Conservation (phyloP, 768 basidiomycete genomes). For the Auricularia auricula-judae region DNA sequence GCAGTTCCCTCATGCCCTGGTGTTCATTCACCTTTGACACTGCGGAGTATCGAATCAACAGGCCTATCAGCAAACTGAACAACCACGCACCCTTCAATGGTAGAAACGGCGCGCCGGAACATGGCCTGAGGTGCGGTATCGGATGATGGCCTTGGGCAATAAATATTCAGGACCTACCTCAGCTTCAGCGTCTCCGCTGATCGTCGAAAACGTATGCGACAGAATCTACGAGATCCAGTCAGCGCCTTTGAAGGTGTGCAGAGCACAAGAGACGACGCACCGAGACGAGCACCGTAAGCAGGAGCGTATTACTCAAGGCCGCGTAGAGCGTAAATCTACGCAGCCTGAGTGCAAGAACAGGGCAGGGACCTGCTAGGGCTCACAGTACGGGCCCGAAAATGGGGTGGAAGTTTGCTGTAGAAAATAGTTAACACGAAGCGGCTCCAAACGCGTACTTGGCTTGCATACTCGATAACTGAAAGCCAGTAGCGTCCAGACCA, state of each 20-base stretch:
- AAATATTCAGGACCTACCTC: constrained; percentile 38
- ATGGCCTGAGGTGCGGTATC: constrained; percentile 48
- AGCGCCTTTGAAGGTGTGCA: constrained; percentile 6
- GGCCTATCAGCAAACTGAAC: background rate
- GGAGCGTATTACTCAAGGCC: constrained; percentile 81
- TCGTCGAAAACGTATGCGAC: constrained; percentile 88
- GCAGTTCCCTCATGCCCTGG: background rate
- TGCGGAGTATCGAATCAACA: background rate
- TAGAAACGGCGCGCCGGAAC: constrained; percentile 89
- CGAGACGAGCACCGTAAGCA: constrained; percentile 82
- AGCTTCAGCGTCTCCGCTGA: constrained; percentile 86
- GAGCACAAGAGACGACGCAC: constrained; percentile 28
- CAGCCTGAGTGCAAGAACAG: background rate
- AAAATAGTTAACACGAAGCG: background rate
- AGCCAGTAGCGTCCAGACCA: constrained; percentile 88
- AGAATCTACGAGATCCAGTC: constrained; percentile 50
- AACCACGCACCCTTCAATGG: constrained; percentile 71
- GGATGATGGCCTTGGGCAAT: too few relatives aligned
- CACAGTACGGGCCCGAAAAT: constrained; percentile 83
- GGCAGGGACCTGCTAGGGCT: constrained; percentile 8
- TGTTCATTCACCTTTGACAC: background rate
- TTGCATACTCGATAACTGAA: constrained; percentile 55
- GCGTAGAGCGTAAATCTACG: constrained; percentile 65
- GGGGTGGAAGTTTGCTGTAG: constrained; percentile 64
- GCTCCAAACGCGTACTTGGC: background rate